Evolutionary conservation across 2,329 filamentous ascomycete genomes (phyloP), one percentile per base, ranked within the genome.

Genomic region (Diplodia mutila): DNA sequence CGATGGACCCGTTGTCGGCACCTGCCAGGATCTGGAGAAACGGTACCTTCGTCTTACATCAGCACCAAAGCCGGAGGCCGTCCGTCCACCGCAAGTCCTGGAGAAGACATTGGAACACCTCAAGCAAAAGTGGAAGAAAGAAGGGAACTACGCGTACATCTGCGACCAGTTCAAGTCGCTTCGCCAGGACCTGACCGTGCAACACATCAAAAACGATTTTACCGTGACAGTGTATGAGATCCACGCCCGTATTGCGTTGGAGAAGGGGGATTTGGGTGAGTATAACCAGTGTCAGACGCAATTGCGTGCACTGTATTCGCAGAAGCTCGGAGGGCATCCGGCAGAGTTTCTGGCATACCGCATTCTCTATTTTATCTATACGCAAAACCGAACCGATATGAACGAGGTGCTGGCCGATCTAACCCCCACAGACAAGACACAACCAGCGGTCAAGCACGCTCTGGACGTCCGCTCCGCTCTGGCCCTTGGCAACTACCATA

Each of bases 221-320:
- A 98, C 95, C 29, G 94, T 98, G 71, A 91, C 87, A 70, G 95
- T 97, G 57, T 99, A 99, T 81, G 95, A 99, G 83, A 96, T 94
- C 70, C 95, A 99, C 82, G 95, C 94, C 71, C 90, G 95, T 69
- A 98, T 99, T 82, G 95, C 95, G 73, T 85, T 99, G 81, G 94
- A 99, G 82, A 97, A 96, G 87, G 93, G 92, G 82, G 95, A 99
- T 85, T 88, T 98, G 85, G 94, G 95, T 99, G 95, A 99, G 95
- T 99, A 99, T 95, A 99, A 99, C 85, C 95, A 99, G 87, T 99
- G 95, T 82, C 95, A 99, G 85, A 98, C 95, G 76, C 95, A 99
- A 84, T 86, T 99, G 78, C 92, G 93, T 80, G 93, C 91, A 72
- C 85, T 99, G 75, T 98, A 99, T 82, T 88, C 88, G 79, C 88